phyloP scores from a whole-genome alignment of 116 monocot genomes.

The Phalaenopsis hybrid region DNA sequence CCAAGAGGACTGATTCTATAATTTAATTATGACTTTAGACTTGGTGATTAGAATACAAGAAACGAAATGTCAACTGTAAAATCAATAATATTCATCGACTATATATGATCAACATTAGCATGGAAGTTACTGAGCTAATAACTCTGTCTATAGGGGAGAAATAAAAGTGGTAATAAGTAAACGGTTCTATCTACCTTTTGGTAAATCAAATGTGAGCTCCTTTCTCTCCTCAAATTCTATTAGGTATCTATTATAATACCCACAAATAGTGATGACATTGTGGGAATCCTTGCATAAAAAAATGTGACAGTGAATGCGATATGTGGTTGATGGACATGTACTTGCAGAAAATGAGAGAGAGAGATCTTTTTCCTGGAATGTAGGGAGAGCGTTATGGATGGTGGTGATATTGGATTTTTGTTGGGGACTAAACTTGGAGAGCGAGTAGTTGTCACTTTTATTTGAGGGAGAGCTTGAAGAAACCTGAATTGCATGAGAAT shows the following conservation, averaged over 20 bases:
- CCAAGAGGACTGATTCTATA: too few relatives aligned
- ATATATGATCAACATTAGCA: too few relatives aligned
- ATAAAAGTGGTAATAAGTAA: too few relatives aligned
- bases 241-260: background rate
- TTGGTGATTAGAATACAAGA: too few relatives aligned
- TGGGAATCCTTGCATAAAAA: background rate
- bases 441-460: too few relatives aligned
- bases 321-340: background rate
- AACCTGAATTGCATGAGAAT: background rate
- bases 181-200: too few relatives aligned
- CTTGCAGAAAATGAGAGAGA: background rate
- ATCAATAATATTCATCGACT: too few relatives aligned
- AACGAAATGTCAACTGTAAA: too few relatives aligned
- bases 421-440: background rate
- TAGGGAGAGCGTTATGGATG: background rate
- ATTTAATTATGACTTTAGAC: too few relatives aligned
- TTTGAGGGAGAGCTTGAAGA: background rate
- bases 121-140: too few relatives aligned
- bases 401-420: background rate
- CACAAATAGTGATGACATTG: background rate
- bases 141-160: too few relatives aligned
- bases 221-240: background rate
- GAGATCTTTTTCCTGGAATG: background rate
- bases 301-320: background rate
- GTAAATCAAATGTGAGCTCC: background rate